phyloP scores from a whole-genome alignment of 331 rosid species.

The Erythrophleum ivorense region DNA sequence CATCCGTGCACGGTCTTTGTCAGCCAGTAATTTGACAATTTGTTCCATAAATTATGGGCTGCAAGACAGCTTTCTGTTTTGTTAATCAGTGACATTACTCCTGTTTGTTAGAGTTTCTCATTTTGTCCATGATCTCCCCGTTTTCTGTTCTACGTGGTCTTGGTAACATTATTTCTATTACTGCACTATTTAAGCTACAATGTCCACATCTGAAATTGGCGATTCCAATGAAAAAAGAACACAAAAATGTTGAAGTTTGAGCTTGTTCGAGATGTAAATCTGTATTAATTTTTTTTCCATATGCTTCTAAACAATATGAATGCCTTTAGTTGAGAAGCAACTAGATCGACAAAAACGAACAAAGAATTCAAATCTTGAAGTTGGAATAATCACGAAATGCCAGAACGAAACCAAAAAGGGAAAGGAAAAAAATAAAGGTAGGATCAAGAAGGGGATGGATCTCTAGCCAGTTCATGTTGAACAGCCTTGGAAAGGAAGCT shows the following conservation, averaged over 20 bases:
- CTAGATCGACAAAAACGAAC: neutral
- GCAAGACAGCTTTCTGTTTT: neutral
- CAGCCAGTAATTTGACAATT: neutral
- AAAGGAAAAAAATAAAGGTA: neutral
- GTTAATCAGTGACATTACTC: neutral
- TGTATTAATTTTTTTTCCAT: neutral
- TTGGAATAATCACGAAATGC: neutral
- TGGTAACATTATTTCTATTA: neutral
- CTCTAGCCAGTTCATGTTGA: constrained; percentile 38
- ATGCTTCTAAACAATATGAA: neutral
- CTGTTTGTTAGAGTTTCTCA: neutral
- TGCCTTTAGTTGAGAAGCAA: neutral
- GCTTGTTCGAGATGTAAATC: neutral
- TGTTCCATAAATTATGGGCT: neutral
- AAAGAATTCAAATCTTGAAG: neutral
- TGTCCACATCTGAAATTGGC: neutral
- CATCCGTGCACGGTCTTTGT: no score
- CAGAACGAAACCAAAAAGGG: neutral
- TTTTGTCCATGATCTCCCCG: neutral
- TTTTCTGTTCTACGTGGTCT: neutral
- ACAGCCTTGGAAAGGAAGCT: constrained; percentile 43
- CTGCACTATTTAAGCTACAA: neutral
- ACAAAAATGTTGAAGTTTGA: neutral
- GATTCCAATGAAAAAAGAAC: neutral
- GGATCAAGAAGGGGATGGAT: neutral